phyloP scores from a whole-genome alignment of 192 early-diverging fungal genomes.

The Coemansia sp. region DNA sequence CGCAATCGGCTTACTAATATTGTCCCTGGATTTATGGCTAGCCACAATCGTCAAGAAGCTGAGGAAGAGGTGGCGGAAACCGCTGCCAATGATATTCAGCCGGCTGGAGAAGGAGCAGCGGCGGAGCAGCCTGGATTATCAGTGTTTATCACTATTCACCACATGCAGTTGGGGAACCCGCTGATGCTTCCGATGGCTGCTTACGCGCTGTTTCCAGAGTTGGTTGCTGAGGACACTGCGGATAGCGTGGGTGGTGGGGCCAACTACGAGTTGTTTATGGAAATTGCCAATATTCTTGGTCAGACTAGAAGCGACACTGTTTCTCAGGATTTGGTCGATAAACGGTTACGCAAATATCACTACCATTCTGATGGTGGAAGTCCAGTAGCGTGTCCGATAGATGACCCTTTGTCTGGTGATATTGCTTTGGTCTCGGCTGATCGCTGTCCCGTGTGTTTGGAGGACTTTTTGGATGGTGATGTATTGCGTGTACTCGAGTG shows the following conservation, averaged over 20 bases:
- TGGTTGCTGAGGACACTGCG: slow-evolving; percentile 9
- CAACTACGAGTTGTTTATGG: slow-evolving; percentile 51
- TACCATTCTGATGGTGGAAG: slow-evolving; percentile 1
- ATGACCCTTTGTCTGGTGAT: neutral
- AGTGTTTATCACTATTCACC: slow-evolving; percentile 43
- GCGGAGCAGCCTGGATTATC: slow-evolving; percentile 28
- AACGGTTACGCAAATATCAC: slow-evolving; percentile 27
- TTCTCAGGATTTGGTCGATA: slow-evolving; percentile 46
- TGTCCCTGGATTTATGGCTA: slow-evolving; percentile 2
- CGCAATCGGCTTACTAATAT: slow-evolving; percentile 5
- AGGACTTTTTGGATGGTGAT: slow-evolving; percentile 35
- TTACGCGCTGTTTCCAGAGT: slow-evolving; percentile 42
- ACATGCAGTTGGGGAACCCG: slow-evolving; percentile 43
- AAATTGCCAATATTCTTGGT: slow-evolving; percentile 49
- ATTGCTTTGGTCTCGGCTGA: slow-evolving; percentile 41
- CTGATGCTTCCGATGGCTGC: slow-evolving; percentile 41
- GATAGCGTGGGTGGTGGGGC: slow-evolving; percentile 10
- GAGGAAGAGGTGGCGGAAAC: too few relatives aligned
- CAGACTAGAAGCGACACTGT: slow-evolving; percentile 31
- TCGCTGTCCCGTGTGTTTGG: slow-evolving; percentile 51
- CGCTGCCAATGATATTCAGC: neutral
- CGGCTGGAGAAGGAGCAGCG: neutral
- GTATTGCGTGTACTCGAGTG: slow-evolving; percentile 42
- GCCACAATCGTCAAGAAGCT: too few relatives aligned
- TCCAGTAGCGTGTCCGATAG: slow-evolving; percentile 14